Base-by-base conservation (phyloP, 768 basidiomycete species). In the Rhizopogon vinicolor region DNA sequence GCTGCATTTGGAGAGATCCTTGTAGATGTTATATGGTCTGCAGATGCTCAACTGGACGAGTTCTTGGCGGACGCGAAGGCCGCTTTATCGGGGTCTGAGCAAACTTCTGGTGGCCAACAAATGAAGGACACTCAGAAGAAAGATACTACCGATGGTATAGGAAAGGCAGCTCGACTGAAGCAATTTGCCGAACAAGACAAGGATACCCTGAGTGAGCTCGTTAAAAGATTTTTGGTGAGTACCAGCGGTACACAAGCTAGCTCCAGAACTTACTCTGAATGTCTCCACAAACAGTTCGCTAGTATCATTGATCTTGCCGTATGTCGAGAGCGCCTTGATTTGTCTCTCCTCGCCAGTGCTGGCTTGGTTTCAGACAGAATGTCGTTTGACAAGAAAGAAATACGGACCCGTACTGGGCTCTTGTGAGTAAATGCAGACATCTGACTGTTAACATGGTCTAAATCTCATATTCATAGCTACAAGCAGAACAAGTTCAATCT, bases 401-500 rank as follows among this genome's bases (percentile, higher is more conserved):
- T 92, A 41, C 77, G 90, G 61, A 87, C 83, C 29, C 78, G 91
- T 55, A 93, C 91, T 3, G 86, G 84, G 14, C 74, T 92, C 50
- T 91, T 91, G 91, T 92, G 68, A 71, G 91, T 80, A 19, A 9
- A 22, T 33, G 19, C 46, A 13, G 16, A 44, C 33, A n/a, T 3
- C 40, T 8, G 37, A 41, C 43, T 31, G 8, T 45, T 39, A 51
- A 55, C 51, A 40, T 55, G 22, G 43, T 58, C 22, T 25, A 33
- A 19, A 54, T 37, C 19, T 25, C 37, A n/a, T 46, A 25, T 25
- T 16, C 52, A n/a, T 65, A 95, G 92, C 68, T 96, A 94, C 76
- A 94, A 93, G 70, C 96, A 99, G 71, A 93, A 93, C 74, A 99
- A 98, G 72, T 96, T 95, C 78, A 99, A 98, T 67, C 82, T 99